Percentiles rank a stretch among this genome's conserved stretches.
phyloP scores from a whole-genome alignment of 768 basidiomycete species.

The Cystobasidium ongulense region DNA sequence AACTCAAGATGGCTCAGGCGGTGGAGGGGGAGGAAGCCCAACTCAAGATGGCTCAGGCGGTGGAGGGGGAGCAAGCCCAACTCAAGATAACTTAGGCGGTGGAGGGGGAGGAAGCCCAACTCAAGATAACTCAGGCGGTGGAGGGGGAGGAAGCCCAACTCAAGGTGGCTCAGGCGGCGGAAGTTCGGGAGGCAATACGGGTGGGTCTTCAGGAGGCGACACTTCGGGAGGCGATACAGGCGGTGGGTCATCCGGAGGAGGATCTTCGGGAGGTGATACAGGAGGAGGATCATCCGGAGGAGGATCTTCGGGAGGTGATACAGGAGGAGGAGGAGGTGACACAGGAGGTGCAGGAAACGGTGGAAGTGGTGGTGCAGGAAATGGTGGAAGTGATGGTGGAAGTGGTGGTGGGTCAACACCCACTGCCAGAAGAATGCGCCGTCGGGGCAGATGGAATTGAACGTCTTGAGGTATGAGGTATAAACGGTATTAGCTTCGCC shows the following conservation, averaged over 20 bases:
- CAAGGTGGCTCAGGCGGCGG: neutral
- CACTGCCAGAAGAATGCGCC: neutral
- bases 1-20: neutral
- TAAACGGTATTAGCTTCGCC: no score
- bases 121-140: neutral
- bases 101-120: no score
- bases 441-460: neutral
- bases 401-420: neutral
- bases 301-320: no score
- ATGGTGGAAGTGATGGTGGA: neutral
- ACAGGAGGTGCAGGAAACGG: neutral
- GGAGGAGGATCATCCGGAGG: no score
- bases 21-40: neutral
- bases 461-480: no score
- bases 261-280: no score
- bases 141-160: neutral
- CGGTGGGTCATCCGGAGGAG: no score
- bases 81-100: no score
- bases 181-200: neutral
- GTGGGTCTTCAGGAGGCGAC: neutral
- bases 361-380: neutral
- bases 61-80: no score
- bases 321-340: neutral
- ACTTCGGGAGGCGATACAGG: neutral
- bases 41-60: no score